Base-by-base conservation (phyloP, 2,329 filamentous ascomycete genomes). In the Stachybotrys echinatus region DNA sequence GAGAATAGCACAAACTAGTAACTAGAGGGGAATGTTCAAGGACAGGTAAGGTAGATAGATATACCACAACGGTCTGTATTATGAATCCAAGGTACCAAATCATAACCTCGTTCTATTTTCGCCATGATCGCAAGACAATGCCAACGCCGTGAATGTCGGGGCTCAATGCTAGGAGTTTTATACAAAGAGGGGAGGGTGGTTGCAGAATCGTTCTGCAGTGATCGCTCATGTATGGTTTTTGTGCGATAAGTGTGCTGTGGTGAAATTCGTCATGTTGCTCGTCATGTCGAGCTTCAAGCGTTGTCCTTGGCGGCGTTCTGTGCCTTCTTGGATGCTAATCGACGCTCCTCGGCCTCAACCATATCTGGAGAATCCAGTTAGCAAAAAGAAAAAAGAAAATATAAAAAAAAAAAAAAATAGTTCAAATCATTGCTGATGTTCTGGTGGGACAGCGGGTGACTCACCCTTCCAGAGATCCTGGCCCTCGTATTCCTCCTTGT, bases 391-490 rank as follows among this genome's bases (percentile, higher is more conserved):
- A 3, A 34, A 5, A 8, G 14, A 34, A 3, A 23, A 42, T 19
- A 34, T 34, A 34, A 34, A 34, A 34, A 10, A 34, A 3, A 34
- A 5, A 8, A 34, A 34, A 3, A 23, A 42, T 19, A 19, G 4
- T 22, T 48, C 60, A 51, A 58, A 56, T 42, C 55, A 51, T 39
- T 38, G 7, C 17, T 20, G 6, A 23, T 21, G 23, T 12, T 18
- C 22, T 12, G 17, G 19, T 6, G 27, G 42, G 38, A 20, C 19
- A 43, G 54, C 18, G 20, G 22, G 14, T n/a, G 50, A 57, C 83
- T 65, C 71, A 88, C 85, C 86, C 76, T 83, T 94, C 94, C 94
- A 99, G 61, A 96, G 79, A 69, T 97, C 92, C 74, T 95, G 89
- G 42, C 90, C 89, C 65, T 85, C 80, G 68, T 95, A 94, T 55